Evolutionary conservation across 805 yeast genomes (phyloP).

Genomic region (Tetrapisispora fleetii): DNA sequence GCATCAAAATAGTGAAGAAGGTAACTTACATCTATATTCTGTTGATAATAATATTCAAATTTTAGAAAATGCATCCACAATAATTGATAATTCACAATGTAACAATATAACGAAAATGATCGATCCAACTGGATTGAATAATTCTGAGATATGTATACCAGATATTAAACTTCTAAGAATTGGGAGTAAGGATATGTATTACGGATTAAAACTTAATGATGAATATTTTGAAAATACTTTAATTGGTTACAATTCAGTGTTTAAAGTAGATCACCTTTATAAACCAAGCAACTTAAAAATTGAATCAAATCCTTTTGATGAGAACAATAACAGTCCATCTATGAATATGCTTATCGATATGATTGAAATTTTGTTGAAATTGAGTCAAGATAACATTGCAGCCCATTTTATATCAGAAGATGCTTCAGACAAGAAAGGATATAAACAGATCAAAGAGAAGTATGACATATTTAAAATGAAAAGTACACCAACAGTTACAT

Average conservation of each 20-base stretch:
- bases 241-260: neutral
- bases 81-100: neutral
- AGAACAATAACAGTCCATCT: slow-evolving; percentile 3
- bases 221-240: neutral
- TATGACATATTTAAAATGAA: slow-evolving; percentile 20
- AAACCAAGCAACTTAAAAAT: neutral
- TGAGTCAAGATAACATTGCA: slow-evolving; percentile 4
- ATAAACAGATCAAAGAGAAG: neutral
- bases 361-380: slow-evolving; percentile 7
- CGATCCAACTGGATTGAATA: neutral
- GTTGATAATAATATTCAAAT: neutral
- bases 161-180: neutral
- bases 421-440: neutral
- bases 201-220: neutral
- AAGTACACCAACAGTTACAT: slow-evolving; percentile 21
- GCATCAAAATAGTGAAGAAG: neutral
- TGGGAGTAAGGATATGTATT: neutral
- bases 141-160: neutral
- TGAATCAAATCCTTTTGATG: neutral
- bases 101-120: neutral
- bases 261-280: neutral
- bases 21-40: neutral
- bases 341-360: slow-evolving; percentile 9
- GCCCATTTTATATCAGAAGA: neutral
- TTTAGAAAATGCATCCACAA: neutral